Conservation (phyloP, 495 filamentous ascomycete species). For the Hypoxylon perforatum region DNA sequence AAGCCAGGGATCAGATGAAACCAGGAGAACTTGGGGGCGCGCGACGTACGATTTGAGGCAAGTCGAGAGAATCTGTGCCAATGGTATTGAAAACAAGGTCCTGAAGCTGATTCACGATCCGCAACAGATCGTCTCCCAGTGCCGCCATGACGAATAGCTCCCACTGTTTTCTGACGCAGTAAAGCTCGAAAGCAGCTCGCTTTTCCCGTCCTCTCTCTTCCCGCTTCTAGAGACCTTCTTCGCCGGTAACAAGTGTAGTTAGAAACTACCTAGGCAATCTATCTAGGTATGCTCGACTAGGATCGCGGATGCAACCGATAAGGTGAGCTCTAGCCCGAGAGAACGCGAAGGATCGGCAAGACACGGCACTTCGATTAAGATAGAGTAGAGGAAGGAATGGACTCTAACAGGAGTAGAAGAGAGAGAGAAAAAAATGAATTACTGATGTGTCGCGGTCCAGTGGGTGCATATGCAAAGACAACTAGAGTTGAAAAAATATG, state of each 20-base stretch:
- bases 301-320: constrained; percentile 25
- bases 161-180: constrained; percentile 7
- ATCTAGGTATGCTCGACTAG: constrained; percentile 23
- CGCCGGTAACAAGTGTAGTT: constrained; percentile 14
- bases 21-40: constrained; percentile 20
- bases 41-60: constrained; percentile 92
- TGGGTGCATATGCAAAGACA: constrained; percentile 24
- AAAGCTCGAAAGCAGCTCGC: constrained; percentile 3
- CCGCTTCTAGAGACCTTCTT: constrained; percentile 13
- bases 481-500: constrained; percentile 33
- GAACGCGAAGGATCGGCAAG: constrained; percentile 9
- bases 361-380: background rate
- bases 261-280: constrained; percentile 6
- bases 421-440: constrained; percentile 15
- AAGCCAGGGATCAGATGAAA: background rate
- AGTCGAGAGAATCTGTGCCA: constrained; percentile 95
- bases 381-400: constrained; percentile 1
- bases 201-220: constrained; percentile 3
- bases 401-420: constrained; percentile 13
- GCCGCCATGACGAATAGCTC: constrained; percentile 59
- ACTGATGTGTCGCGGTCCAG: constrained; percentile 35
- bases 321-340: constrained; percentile 15
- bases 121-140: constrained; percentile 91
- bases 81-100: constrained; percentile 99
- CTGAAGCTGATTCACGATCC: constrained; percentile 95